A percentile compares a stretch with the other conserved stretches of the same genome.
Evolutionary conservation across 805 yeast genomes (phyloP).

Genomic region (Lachancea dasiensis): DNA sequence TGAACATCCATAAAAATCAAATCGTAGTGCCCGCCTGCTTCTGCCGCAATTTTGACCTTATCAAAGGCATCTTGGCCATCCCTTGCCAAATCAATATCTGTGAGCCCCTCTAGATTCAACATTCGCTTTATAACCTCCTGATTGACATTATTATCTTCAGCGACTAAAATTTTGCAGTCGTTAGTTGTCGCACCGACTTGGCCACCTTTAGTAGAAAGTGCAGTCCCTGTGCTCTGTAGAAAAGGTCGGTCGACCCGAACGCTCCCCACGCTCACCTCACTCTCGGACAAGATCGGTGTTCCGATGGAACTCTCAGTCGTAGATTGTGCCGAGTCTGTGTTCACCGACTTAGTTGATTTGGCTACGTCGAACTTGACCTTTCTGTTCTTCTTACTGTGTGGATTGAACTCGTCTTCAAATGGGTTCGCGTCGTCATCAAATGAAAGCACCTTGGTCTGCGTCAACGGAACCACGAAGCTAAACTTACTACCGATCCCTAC

Average conservation of each 20-base stretch:
- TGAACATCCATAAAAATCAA: constrained; percentile 94
- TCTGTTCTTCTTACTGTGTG: constrained; percentile 45
- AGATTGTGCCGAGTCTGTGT: constrained; percentile 19
- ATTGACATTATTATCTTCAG: constrained; percentile 90
- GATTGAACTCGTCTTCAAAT: constrained; percentile 65
- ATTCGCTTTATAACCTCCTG: constrained; percentile 90
- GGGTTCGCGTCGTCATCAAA: constrained; percentile 34
- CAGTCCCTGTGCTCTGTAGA: constrained; percentile 38
- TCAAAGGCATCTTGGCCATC: constrained; percentile 90
- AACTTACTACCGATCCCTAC: constrained; percentile 84
- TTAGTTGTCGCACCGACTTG: constrained; percentile 12
- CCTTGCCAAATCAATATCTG: constrained; percentile 66
- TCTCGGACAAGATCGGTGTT: constrained; percentile 3
- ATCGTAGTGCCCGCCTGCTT: constrained; percentile 45
- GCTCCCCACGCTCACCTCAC: constrained; percentile 14
- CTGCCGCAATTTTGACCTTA: constrained; percentile 45
- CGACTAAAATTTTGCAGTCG: constrained; percentile 56
- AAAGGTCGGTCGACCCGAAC: constrained; percentile 31
- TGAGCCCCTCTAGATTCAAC: constrained; percentile 78
- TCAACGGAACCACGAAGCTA: constrained; percentile 69
- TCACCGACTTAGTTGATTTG: constrained; percentile 19
- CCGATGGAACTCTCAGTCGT: constrained; percentile 5
- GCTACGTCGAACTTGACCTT: constrained; percentile 36
- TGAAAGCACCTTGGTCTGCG: constrained; percentile 40
- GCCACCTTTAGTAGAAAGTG: constrained; percentile 25